Conservation (phyloP, 306 rosid species). For the Vachellia pachyceras region DNA sequence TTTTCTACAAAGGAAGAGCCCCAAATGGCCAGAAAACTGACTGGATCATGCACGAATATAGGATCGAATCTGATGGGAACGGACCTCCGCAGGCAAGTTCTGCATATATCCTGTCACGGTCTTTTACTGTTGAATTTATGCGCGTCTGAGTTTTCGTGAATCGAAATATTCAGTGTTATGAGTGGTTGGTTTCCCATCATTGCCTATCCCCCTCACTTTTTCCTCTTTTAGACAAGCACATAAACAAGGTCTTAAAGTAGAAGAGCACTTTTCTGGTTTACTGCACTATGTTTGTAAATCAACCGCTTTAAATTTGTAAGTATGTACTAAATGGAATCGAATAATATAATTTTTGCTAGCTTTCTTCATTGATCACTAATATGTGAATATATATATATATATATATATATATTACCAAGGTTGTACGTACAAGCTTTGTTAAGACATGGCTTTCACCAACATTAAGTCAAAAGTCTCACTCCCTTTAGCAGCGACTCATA, state of each 20-base stretch:
- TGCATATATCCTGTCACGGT: background rate
- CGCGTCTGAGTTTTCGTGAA: background rate
- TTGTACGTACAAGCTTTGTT: conserved; percentile 46
- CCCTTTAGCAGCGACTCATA: conserved; percentile 28
- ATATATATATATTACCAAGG: conserved; percentile 30
- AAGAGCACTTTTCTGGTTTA: background rate
- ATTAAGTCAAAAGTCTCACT: conserved; percentile 72
- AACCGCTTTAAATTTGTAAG: background rate
- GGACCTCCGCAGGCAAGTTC: conserved; percentile 22
- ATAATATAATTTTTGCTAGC: background rate
- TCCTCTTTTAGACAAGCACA: background rate
- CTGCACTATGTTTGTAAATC: background rate
- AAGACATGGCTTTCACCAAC: conserved; percentile 57
- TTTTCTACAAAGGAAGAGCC: conserved; percentile 34
- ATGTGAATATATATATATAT: conserved; percentile 38
- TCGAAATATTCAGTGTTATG: background rate
- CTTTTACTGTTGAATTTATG: background rate
- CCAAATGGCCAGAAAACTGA: conserved; percentile 28
- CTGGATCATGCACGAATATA: conserved; percentile 33
- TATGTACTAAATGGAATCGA: background rate
- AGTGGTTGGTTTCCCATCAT: conserved; percentile 3
- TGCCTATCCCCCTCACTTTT: background rate
- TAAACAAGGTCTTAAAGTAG: background rate
- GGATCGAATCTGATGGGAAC: conserved; percentile 28
- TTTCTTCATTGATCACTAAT: background rate